Percentiles rank a stretch among this genome's conserved stretches.
These are phyloP conservation scores for Naganishia sp. DNA, from an alignment of 1,284 basidiomycete genomes.

Conservation along the genomic window DNA sequence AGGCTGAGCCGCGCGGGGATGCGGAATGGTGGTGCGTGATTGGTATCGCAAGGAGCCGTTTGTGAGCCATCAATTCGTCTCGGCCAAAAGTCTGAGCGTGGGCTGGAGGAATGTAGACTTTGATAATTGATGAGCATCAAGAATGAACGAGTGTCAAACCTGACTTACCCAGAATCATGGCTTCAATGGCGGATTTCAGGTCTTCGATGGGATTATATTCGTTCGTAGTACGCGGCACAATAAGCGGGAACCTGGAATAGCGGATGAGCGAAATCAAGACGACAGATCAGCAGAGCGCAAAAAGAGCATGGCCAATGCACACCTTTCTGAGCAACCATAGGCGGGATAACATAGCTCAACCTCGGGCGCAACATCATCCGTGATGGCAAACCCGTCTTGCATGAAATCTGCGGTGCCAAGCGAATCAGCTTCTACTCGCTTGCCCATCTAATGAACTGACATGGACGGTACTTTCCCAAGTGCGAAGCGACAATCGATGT, in stretches of 20 bases:
- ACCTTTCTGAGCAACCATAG: conserved; percentile 48
- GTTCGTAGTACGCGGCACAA: conserved; percentile 46
- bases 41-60: conserved; percentile 40
- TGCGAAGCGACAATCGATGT: conserved; percentile 26
- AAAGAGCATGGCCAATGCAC: conserved; percentile 26
- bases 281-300: too few species aligned
- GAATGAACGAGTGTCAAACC: too few species aligned
- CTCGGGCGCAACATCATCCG: conserved; percentile 43
- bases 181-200: conserved; percentile 44
- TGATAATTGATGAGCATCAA: too few species aligned
- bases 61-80: conserved; percentile 41
- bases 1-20: conserved; percentile 37
- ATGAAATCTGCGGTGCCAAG: conserved; percentile 45
- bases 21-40: conserved; percentile 32
- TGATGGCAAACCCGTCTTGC: conserved; percentile 48
- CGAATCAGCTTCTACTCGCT: background rate
- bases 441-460: conserved; percentile 18
- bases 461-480: conserved; percentile 28
- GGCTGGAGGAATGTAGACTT: conserved; percentile 48
- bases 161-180: conserved; percentile 49
- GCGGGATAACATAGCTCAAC: conserved; percentile 55
- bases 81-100: conserved; percentile 47
- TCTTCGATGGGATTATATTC: conserved; percentile 56
- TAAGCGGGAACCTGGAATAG: conserved; percentile 47
- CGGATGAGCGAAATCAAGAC: background rate